Evolutionary conservation across 805 yeast species (phyloP), one percentile per base, ranked within the genome.

Genomic region (Jamesozyma gamospora): DNA sequence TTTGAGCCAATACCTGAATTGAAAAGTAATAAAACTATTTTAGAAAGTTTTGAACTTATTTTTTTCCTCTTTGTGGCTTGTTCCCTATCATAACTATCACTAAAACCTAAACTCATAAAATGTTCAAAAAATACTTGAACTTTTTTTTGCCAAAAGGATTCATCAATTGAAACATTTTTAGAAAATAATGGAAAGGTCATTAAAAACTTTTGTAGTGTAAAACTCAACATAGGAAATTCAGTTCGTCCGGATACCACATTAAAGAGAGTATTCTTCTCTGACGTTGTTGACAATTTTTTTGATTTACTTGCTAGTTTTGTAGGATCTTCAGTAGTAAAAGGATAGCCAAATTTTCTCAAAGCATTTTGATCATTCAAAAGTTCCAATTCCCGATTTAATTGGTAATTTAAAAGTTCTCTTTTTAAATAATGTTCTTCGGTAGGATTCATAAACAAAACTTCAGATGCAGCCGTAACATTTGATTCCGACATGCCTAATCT

Each of bases 391-490:
- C 67, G 54, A 11, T 70, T 67, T 26, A 87, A 62, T 52, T 82
- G 74, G 11, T 71, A 65, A 45, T 74, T 71, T 21, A 90, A 63
- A 14, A 90, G 67, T 60, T 84, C 88, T 51, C 94, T 77, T 60
- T 90, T 90, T 39, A 92, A 69, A 58, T 82, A 83, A 53, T 90
- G 96, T 60, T 86, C 95, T 56, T 88, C 85, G 0, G 73, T 67
- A 3, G 88, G 75, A 12, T 75, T 61, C 35, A 81, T 39, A 18
- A 17, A 33, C 5, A 21, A 14, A 10, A 10, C 6, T 4, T 15
- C 31, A 24, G 28, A 27, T 4, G 13, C 10, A n/a, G 28, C 13
- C 13, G 7, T n/a, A 6, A n/a, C 5, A 27, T n/a, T 11, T 7
- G 28, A 27, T 27, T 27, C 13, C 5, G 13, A 11, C 28, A 27